Percentiles rank a stretch among this genome's conserved stretches.
Evolutionary conservation across 148 eudicot species (phyloP).

Genomic region (Chenopodium quinoa): DNA sequence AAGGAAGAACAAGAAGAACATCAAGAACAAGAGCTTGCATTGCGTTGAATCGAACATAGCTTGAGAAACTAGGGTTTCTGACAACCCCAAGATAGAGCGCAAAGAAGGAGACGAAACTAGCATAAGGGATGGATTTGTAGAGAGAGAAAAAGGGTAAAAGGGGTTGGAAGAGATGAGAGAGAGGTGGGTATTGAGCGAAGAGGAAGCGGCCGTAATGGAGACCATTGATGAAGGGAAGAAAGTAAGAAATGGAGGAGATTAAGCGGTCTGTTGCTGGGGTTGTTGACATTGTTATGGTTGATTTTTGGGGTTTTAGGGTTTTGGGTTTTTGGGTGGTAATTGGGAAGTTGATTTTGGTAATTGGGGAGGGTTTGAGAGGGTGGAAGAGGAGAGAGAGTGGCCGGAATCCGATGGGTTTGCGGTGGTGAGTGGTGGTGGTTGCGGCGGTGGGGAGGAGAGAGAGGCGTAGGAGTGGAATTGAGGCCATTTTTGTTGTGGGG

Average conservation of each 20-base stretch:
- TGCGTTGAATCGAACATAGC: constrained; percentile 66
- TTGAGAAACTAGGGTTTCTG: constrained; percentile 51
- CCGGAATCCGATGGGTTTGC: constrained; percentile 2
- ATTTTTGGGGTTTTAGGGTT: constrained; percentile 4
- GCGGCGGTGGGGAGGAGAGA: constrained; percentile 43
- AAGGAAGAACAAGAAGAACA: constrained; percentile 64
- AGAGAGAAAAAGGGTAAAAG: constrained; percentile 55
- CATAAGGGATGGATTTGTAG: constrained; percentile 67
- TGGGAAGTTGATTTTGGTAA: not conserved
- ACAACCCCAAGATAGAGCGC: constrained; percentile 68
- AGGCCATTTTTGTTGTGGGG: constrained; percentile 26
- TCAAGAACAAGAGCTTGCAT: constrained; percentile 89
- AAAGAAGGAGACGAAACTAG: constrained; percentile 71
- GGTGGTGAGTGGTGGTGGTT: constrained; percentile 31
- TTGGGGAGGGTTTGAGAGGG: constrained; percentile 33
- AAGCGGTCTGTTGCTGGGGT: constrained; percentile 77
- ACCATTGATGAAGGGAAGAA: constrained; percentile 80
- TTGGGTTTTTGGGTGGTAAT: constrained; percentile 8
- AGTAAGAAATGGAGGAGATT: constrained; percentile 68
- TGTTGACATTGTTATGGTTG: constrained; percentile 23
- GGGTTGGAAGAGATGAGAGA: constrained; percentile 51
- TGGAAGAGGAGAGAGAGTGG: constrained; percentile 25
- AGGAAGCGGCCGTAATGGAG: constrained; percentile 82
- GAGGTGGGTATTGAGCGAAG: constrained; percentile 56
- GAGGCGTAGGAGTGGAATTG: constrained; percentile 68